Evolutionary conservation across 805 yeast species (phyloP).

Genomic region (Torulaspora indica): DNA sequence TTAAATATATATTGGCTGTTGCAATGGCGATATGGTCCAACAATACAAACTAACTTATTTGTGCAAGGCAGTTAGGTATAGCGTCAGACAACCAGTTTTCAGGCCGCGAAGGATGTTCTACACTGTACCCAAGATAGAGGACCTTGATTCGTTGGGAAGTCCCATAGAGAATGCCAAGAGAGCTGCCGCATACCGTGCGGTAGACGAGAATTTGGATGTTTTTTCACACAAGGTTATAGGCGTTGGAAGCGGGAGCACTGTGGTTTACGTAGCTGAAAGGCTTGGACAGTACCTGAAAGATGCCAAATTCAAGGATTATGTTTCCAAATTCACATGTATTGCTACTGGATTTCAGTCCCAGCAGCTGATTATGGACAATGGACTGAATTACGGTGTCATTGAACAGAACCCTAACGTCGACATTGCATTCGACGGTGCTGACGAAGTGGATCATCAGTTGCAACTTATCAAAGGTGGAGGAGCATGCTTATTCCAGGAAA

Average conservation of each 20-base stretch:
- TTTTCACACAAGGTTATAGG: slow-evolving; percentile 71
- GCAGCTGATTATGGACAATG: slow-evolving; percentile 76
- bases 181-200: slow-evolving; percentile 86
- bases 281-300: slow-evolving; percentile 51
- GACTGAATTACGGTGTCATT: slow-evolving; percentile 69
- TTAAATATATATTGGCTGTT: neutral
- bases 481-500: slow-evolving; percentile 95
- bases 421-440: slow-evolving; percentile 97
- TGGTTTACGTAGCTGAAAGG: slow-evolving; percentile 93
- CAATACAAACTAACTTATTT: too few species aligned
- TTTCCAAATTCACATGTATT: slow-evolving; percentile 60
- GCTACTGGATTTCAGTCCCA: slow-evolving; percentile 97
- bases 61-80: neutral
- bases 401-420: slow-evolving; percentile 82
- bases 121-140: slow-evolving; percentile 20
- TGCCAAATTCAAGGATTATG: slow-evolving; percentile 36
- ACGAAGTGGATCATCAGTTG: slow-evolving; percentile 78
- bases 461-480: slow-evolving; percentile 98
- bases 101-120: slow-evolving; percentile 1
- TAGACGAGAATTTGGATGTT: slow-evolving; percentile 61
- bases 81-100: neutral
- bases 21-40: neutral
- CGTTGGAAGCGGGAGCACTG: slow-evolving; percentile 96
- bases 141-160: slow-evolving; percentile 32
- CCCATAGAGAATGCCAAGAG: slow-evolving; percentile 79